Conservation (phyloP, 2,329 filamentous ascomycete genomes). For the Neocatenulostroma microsporum region DNA sequence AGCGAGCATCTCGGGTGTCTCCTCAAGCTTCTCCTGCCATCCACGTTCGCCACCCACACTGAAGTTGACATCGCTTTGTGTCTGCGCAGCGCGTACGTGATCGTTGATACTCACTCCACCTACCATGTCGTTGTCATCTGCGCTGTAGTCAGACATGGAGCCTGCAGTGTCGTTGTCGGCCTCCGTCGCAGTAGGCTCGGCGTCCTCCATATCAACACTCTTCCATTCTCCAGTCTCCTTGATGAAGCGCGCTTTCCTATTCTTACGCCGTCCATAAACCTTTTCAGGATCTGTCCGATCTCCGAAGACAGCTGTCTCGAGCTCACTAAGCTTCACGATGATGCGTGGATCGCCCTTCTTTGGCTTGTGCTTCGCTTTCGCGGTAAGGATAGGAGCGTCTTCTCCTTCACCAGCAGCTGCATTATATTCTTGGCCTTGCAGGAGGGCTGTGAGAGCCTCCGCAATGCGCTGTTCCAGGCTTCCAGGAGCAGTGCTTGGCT, state of each 20-base stretch:
- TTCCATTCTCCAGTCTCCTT: slow-evolving; percentile 34
- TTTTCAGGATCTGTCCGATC: slow-evolving; percentile 39
- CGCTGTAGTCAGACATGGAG: slow-evolving; percentile 8
- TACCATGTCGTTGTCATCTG: slow-evolving; percentile 13
- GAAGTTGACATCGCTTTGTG: slow-evolving; percentile 47
- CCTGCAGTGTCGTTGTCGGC: slow-evolving; percentile 1
- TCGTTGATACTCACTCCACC: slow-evolving; percentile 8
- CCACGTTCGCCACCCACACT: slow-evolving; percentile 52
- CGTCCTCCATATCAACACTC: slow-evolving; percentile 38
- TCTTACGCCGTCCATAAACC: slow-evolving; percentile 39
- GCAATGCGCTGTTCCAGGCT: slow-evolving; percentile 47
- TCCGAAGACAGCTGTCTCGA: slow-evolving; percentile 47
- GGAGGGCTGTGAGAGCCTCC: slow-evolving; percentile 37
- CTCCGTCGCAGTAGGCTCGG: not conserved
- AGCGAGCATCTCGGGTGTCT: slow-evolving; percentile 45
- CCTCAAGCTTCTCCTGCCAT: slow-evolving; percentile 44
- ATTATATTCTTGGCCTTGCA: slow-evolving; percentile 27
- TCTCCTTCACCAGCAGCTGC: slow-evolving; percentile 1
- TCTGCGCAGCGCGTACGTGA: slow-evolving; percentile 33
- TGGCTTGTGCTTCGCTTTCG: slow-evolving; percentile 24
- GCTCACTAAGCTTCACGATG: slow-evolving; percentile 43
- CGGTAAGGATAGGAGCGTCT: slow-evolving; percentile 12
- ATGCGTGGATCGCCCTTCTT: slow-evolving; percentile 47
- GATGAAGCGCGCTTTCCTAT: slow-evolving; percentile 37
- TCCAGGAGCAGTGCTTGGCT: slow-evolving; percentile 36